Conservation (phyloP, 2,329 filamentous ascomycete genomes). For the Thermothelomyces thermophilus region DNA sequence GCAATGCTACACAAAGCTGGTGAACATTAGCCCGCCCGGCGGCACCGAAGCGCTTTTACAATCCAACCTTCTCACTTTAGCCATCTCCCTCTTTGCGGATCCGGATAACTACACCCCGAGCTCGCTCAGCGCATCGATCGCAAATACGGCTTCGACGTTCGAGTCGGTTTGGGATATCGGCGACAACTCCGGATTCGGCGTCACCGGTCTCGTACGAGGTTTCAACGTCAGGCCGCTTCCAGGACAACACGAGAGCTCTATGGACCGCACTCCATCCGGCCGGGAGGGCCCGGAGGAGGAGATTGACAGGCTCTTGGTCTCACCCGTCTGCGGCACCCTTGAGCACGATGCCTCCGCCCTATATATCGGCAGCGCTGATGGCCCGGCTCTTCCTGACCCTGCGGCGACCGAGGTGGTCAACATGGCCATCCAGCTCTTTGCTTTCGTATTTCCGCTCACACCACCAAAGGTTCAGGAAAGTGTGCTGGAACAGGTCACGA, state of each 20-base stretch:
- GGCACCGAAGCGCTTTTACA: constrained; percentile 82
- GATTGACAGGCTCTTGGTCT: constrained; percentile 56
- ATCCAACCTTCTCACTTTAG: constrained; percentile 83
- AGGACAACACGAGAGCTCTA: constrained; percentile 55
- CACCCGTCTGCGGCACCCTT: constrained; percentile 72
- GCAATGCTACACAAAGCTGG: constrained; percentile 88
- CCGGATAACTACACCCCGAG: constrained; percentile 81
- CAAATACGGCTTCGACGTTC: constrained; percentile 80
- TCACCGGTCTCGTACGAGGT: constrained; percentile 76
- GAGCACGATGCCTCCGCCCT: constrained; percentile 85
- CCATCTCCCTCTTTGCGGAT: constrained; percentile 87
- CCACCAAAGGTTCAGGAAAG: constrained; percentile 91
- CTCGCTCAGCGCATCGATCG: constrained; percentile 84
- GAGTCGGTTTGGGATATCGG: constrained; percentile 93
- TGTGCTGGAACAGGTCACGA: constrained; percentile 86
- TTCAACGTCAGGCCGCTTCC: constrained; percentile 66
- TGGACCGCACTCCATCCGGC: constrained; percentile 40
- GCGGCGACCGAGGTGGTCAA: constrained; percentile 92
- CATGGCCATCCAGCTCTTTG: constrained; percentile 86
- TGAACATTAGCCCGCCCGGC: constrained; percentile 79
- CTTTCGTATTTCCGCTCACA: constrained; percentile 82
- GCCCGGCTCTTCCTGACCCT: constrained; percentile 59
- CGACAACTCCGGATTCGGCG: constrained; percentile 91
- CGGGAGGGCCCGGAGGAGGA: constrained; percentile 55
- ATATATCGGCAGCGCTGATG: constrained; percentile 55